These are phyloP conservation scores for Anaeramoeba ignava DNA, from an alignment of 78 protist species.

Conservation along the genomic window DNA sequence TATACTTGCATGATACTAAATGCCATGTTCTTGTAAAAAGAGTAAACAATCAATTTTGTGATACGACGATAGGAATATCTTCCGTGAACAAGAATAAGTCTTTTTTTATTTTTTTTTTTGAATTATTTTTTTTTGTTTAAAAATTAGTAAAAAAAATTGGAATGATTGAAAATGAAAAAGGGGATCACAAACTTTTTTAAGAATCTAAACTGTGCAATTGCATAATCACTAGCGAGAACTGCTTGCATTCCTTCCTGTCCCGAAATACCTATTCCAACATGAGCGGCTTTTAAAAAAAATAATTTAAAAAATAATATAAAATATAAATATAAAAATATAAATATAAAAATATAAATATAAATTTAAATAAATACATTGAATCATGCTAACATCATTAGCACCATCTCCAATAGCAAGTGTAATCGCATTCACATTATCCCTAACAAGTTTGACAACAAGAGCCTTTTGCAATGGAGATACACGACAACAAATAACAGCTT, in stretches of 20 bases:
- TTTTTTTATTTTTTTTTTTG: no score
- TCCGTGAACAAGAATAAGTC: slow-evolving; percentile 64
- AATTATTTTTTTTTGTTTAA: no score
- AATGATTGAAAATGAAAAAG: no score
- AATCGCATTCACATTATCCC: no score
- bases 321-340: no score
- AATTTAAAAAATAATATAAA: no score
- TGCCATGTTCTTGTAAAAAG: slow-evolving; percentile 59
- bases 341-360: no score
- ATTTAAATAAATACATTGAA: no score
- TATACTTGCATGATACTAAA: slow-evolving; percentile 31
- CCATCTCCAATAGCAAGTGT: slow-evolving; percentile 78
- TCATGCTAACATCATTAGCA: slow-evolving; percentile 80
- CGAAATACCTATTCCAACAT: slow-evolving; percentile 81
- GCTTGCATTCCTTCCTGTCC: slow-evolving; percentile 86
- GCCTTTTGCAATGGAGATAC: slow-evolving; percentile 33
- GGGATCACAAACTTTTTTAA: no score
- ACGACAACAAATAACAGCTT: slow-evolving; percentile 67
- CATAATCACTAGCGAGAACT: slow-evolving; percentile 60
- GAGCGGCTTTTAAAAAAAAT: slow-evolving; percentile 57
- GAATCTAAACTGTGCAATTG: slow-evolving; percentile 63
- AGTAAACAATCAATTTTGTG: slow-evolving; percentile 39
- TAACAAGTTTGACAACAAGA: slow-evolving; percentile 35
- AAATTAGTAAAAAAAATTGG: no score
- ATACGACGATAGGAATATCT: slow-evolving; percentile 47